These are phyloP conservation scores for Glaciozyma martinii DNA, from an alignment of 768 basidiomycete species.

Conservation along the genomic window DNA sequence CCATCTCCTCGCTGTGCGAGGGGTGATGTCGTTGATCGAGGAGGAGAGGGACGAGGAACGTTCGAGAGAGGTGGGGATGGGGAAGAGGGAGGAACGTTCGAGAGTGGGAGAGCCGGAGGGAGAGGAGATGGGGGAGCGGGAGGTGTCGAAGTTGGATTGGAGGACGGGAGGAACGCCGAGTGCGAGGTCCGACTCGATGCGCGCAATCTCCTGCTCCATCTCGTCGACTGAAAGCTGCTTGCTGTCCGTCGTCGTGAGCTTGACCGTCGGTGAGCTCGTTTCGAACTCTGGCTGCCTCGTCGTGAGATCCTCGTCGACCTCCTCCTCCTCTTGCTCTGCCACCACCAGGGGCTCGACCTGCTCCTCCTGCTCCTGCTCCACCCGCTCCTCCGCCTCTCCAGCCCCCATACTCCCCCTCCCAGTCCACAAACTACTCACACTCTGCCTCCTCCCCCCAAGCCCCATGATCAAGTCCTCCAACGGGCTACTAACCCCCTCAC, in stretches of 20 bases:
- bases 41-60: neutral
- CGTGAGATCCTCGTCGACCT: neutral
- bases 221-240: constrained; percentile 15
- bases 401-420: neutral
- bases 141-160: neutral
- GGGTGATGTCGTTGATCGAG: constrained; percentile 9
- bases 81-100: neutral
- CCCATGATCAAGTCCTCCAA: constrained; percentile 4
- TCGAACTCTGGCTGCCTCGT: neutral
- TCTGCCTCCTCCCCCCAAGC: neutral
- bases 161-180: neutral
- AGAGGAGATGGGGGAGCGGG: neutral
- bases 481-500: neutral
- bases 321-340: neutral
- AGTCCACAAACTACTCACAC: neutral
- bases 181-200: constrained; percentile 19
- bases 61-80: neutral
- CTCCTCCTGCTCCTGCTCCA: neutral
- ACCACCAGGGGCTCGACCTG: no score
- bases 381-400: neutral
- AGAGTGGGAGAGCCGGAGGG: neutral
- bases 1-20: constrained; percentile 22
- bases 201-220: constrained; percentile 26
- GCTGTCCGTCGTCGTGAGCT: no score
- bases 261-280: no score